phyloP scores from a whole-genome alignment of 441 rosid genomes.

The Theobroma grandiflorum region DNA sequence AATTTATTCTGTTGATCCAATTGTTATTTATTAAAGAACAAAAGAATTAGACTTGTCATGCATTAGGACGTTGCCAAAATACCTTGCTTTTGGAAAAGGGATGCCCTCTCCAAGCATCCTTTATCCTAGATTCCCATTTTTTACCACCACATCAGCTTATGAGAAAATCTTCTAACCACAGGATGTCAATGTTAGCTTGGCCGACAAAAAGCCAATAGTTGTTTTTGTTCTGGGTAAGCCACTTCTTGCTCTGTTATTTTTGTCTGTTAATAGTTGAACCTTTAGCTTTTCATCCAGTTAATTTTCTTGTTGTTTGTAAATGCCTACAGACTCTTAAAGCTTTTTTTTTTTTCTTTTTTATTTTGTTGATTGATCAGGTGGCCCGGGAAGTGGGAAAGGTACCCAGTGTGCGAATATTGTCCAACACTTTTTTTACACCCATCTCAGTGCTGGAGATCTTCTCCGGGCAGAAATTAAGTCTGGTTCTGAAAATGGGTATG shows the following conservation, averaged over 20 bases:
- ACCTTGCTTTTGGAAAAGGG: neutral
- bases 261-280: neutral
- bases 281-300: neutral
- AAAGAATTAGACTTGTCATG: neutral
- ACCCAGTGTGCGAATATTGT: constrained; percentile 86
- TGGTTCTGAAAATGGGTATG: constrained; percentile 91
- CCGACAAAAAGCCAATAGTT: constrained; percentile 76
- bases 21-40: neutral
- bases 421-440: constrained; percentile 73
- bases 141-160: constrained; percentile 13
- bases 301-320: constrained; percentile 13
- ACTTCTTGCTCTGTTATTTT: constrained; percentile 7
- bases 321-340: neutral
- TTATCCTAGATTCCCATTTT: neutral
- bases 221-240: constrained; percentile 87
- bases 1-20: neutral
- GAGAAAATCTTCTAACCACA: constrained; percentile 31
- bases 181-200: constrained; percentile 55
- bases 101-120: neutral
- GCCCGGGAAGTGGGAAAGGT: constrained; percentile 96
- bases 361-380: constrained; percentile 59
- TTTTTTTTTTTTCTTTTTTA: neutral
- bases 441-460: constrained; percentile 97
- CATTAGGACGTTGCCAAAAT: neutral
- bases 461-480: constrained; percentile 85